phyloP scores from a whole-genome alignment of 768 basidiomycete species.

The Auriscalpium microsporum region DNA sequence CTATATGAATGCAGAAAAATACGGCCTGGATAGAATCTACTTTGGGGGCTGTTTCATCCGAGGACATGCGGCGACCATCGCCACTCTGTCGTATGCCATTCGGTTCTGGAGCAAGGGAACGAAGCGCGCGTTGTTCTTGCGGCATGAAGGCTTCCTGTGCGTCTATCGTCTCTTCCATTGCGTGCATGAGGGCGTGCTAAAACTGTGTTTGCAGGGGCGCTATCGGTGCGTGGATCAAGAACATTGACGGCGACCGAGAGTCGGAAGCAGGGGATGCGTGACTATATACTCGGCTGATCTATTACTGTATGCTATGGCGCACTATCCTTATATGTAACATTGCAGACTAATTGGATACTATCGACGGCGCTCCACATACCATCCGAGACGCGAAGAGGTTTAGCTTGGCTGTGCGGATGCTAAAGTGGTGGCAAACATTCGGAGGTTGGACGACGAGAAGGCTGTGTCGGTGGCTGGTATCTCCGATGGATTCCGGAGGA shows the following conservation, averaged over 20 bases:
- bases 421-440: too few species aligned
- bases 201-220: slow-evolving; percentile 51
- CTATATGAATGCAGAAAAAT: slow-evolving; percentile 99
- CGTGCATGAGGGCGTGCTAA: background rate
- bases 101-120: slow-evolving; percentile 99
- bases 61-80: slow-evolving; percentile 95
- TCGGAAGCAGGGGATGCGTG: slow-evolving; percentile 2
- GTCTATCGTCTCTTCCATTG: slow-evolving; percentile 26
- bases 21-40: slow-evolving; percentile 92
- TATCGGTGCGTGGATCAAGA: slow-evolving; percentile 97
- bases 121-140: slow-evolving; percentile 90
- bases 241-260: slow-evolving; percentile 51
- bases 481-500: too few species aligned
- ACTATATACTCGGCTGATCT: too few species aligned
- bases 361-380: too few species aligned
- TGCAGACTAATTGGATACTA: too few species aligned
- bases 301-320: too few species aligned
- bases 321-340: too few species aligned
- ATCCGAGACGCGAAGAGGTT: too few species aligned
- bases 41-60: slow-evolving; percentile 99
- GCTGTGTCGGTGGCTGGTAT: too few species aligned
- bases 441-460: too few species aligned
- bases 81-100: slow-evolving; percentile 96
- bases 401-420: too few species aligned
- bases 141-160: slow-evolving; percentile 96